Conservation (phyloP, 2,329 filamentous ascomycete species). For the Daldinia eschscholtzii region DNA sequence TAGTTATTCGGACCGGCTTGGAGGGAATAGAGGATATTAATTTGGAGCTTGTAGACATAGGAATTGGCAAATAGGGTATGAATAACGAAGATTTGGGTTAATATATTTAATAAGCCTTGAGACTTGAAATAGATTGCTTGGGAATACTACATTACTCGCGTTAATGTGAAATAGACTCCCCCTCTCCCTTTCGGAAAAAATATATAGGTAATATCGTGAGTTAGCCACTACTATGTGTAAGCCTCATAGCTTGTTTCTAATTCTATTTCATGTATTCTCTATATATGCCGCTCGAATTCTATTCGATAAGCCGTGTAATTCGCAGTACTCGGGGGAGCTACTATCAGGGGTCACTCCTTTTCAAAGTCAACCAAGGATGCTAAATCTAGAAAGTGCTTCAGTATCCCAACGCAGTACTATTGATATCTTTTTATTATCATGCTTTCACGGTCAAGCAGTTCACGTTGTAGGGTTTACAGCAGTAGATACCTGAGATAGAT, state of each 20-base stretch:
- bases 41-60: neutral
- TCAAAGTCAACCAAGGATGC: neutral
- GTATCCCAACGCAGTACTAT: neutral
- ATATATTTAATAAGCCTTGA: neutral
- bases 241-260: too few relatives aligned
- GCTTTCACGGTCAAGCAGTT: neutral
- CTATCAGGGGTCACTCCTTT: neutral
- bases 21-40: constrained; percentile 7
- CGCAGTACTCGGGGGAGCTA: neutral
- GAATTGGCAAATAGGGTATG: constrained; percentile 1
- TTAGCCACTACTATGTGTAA: too few relatives aligned
- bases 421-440: neutral
- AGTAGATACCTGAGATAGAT: neutral
- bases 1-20: neutral
- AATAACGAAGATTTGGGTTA: constrained; percentile 6
- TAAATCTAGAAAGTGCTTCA: neutral
- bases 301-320: neutral
- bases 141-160: neutral
- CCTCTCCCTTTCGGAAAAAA: too few relatives aligned
- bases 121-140: neutral
- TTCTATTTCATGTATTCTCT: neutral
- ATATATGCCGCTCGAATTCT: neutral
- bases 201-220: too few relatives aligned
- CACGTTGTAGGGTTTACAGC: neutral
- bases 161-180: too few relatives aligned